Evolutionary conservation across 2,329 filamentous ascomycete genomes (phyloP).

Genomic region (Mollisia scopiformis): DNA sequence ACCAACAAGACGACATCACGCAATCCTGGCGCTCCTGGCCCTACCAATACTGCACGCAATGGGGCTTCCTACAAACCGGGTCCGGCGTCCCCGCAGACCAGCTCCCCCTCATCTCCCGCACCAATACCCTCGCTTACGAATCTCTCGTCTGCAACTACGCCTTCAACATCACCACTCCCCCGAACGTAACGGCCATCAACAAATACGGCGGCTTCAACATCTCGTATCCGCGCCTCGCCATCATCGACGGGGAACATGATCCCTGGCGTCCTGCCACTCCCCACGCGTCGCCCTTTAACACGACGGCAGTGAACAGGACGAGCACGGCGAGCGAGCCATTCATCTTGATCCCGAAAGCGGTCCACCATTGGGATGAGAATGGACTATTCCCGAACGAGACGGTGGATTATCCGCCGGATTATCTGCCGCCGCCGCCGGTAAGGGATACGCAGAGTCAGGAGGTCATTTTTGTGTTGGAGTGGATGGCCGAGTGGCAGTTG

Average conservation of each 20-base stretch:
- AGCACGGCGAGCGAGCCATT: slow-evolving; percentile 70
- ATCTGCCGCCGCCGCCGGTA: slow-evolving; percentile 62
- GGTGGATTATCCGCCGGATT: slow-evolving; percentile 12
- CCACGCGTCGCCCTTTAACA: slow-evolving; percentile 55
- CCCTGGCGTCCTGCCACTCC: slow-evolving; percentile 79
- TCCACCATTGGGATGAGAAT: slow-evolving; percentile 83
- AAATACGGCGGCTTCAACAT: slow-evolving; percentile 76
- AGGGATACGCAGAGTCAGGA: slow-evolving; percentile 60
- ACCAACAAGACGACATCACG: slow-evolving; percentile 45
- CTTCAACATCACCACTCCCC: slow-evolving; percentile 69
- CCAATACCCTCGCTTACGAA: slow-evolving; percentile 65
- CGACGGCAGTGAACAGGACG: slow-evolving; percentile 54
- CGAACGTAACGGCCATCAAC: slow-evolving; percentile 71
- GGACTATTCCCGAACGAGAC: slow-evolving; percentile 64
- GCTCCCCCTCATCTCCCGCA: slow-evolving; percentile 72
- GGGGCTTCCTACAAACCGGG: slow-evolving; percentile 80
- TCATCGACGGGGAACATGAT: slow-evolving; percentile 77
- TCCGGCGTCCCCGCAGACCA: slow-evolving; percentile 65
- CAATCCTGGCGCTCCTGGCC: slow-evolving; percentile 55
- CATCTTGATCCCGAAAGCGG: slow-evolving; percentile 71
- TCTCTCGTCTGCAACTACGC: slow-evolving; percentile 64
- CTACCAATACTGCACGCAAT: slow-evolving; percentile 57
- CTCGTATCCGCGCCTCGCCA: slow-evolving; percentile 71
- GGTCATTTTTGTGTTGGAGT: slow-evolving; percentile 64
- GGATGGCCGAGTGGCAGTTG: slow-evolving; percentile 63